Evolutionary conservation across 1,284 basidiomycete genomes (phyloP).

Genomic region (Boletellus sp.): DNA sequence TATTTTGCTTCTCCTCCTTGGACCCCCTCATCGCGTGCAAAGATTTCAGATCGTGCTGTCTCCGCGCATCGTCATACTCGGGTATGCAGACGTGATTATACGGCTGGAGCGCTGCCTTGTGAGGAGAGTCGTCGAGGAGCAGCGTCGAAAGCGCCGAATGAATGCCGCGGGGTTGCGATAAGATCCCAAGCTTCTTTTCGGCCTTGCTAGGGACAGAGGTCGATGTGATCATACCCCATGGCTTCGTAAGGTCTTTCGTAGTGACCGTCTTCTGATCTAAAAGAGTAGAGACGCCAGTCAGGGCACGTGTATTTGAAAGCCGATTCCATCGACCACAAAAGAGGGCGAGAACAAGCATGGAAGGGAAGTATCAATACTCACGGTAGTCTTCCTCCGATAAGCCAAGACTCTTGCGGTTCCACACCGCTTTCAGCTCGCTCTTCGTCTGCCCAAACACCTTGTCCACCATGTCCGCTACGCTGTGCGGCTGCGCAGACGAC

Average conservation of each 20-base stretch:
- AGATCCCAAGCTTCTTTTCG: not conserved
- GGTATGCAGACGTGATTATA: slow-evolving; percentile 75
- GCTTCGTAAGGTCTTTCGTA: slow-evolving; percentile 72
- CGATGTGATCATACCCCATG: slow-evolving; percentile 48
- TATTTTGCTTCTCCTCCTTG: slow-evolving; percentile 7
- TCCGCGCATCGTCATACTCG: slow-evolving; percentile 55
- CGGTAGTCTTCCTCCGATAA: slow-evolving; percentile 56
- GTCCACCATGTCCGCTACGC: slow-evolving; percentile 70
- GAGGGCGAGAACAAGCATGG: not conserved
- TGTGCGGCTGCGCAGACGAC: slow-evolving; percentile 81
- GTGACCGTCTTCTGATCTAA: slow-evolving; percentile 66
- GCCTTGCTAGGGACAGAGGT: not conserved
- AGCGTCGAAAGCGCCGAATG: slow-evolving; percentile 71
- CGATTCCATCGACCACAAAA: not conserved
- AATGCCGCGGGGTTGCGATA: slow-evolving; percentile 3
- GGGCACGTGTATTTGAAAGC: not conserved
- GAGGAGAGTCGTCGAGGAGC: slow-evolving; percentile 77
- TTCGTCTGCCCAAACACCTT: slow-evolving; percentile 49
- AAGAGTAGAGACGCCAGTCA: slow-evolving; percentile 3
- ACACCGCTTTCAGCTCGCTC: slow-evolving; percentile 55
- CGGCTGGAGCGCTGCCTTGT: slow-evolving; percentile 77
- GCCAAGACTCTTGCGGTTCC: slow-evolving; percentile 79
- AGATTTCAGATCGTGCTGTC: slow-evolving; percentile 43
- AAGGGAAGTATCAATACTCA: slow-evolving; percentile 35
- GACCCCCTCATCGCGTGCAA: slow-evolving; percentile 11